These are phyloP conservation scores for Acacia melanoxylon DNA, from an alignment of 306 rosid genomes.

Conservation along the genomic window DNA sequence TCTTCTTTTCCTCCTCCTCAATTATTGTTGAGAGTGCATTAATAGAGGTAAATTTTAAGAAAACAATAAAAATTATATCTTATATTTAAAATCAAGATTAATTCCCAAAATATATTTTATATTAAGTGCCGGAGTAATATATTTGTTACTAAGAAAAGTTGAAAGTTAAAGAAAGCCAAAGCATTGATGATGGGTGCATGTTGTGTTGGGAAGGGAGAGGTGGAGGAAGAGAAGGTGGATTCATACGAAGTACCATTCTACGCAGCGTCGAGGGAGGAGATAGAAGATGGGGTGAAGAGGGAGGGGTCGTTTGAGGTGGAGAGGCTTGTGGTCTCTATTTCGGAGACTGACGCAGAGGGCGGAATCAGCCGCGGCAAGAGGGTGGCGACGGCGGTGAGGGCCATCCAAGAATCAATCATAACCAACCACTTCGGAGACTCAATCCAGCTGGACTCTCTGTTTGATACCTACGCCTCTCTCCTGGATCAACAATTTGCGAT, in stretches of 20 bases:
- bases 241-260: constrained; percentile 87
- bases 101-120: too few species aligned
- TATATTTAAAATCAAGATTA: too few species aligned
- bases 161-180: too few species aligned
- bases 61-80: too few species aligned
- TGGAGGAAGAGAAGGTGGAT: constrained; percentile 72
- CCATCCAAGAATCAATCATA: constrained; percentile 87
- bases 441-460: constrained; percentile 64
- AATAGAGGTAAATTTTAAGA: too few species aligned
- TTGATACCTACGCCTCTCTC: constrained; percentile 55
- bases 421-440: constrained; percentile 73
- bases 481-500: constrained; percentile 55
- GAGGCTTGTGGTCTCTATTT: not conserved
- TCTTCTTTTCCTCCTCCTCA: too few species aligned
- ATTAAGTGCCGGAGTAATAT: too few species aligned
- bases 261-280: constrained; percentile 80
- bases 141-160: too few species aligned
- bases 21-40: rapidly evolving
- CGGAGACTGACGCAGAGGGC: not conserved
- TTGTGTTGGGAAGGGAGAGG: constrained; percentile 46
- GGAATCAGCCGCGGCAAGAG: constrained; percentile 56
- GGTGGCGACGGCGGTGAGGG: constrained; percentile 78
- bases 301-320: constrained; percentile 74
- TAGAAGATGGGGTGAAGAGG: constrained; percentile 66
- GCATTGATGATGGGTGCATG: too few species aligned